These are phyloP conservation scores for Microdochium nivale DNA, from an alignment of 2,329 filamentous ascomycete genomes.

Conservation along the genomic window DNA sequence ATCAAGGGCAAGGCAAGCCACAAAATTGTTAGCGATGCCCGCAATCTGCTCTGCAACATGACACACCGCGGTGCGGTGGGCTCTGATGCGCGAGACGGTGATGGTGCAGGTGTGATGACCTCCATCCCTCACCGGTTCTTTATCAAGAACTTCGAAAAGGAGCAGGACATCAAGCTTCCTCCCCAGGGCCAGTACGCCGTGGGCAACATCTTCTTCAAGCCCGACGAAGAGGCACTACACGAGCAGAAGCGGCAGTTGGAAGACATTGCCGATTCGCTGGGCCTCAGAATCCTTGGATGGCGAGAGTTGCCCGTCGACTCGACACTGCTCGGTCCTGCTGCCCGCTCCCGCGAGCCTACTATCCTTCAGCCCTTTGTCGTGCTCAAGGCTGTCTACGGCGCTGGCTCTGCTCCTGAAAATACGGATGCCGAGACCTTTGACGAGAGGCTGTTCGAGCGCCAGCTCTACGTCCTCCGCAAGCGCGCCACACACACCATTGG, in stretches of 20 bases:
- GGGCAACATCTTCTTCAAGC: conserved; percentile 98
- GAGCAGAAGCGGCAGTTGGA: conserved; percentile 91
- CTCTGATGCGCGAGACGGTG: conserved; percentile 94
- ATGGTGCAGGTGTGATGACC: conserved; percentile 98
- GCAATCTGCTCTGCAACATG: conserved; percentile 98
- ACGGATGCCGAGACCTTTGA: conserved; percentile 77
- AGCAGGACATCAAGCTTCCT: conserved; percentile 81
- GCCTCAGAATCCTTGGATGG: conserved; percentile 89
- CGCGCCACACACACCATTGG: conserved; percentile 90
- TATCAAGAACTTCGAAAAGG: conserved; percentile 92
- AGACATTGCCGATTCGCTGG: conserved; percentile 81
- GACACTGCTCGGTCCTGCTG: conserved; percentile 83
- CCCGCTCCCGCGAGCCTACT: conserved; percentile 86
- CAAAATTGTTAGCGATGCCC: conserved; percentile 97
- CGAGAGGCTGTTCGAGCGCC: conserved; percentile 78
- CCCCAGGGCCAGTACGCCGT: conserved; percentile 89
- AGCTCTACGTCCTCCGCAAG: conserved; percentile 91
- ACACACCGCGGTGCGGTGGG: conserved; percentile 98
- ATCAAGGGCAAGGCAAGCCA: conserved; percentile 97
- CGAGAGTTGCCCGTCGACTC: conserved; percentile 92
- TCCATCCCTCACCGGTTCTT: conserved; percentile 98
- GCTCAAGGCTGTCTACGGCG: conserved; percentile 73
- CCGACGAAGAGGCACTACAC: conserved; percentile 79
- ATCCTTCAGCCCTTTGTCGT: conserved; percentile 96
- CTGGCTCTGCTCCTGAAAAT: conserved; percentile 67